These are phyloP conservation scores for Termitomyces eurrhizus DNA, from an alignment of 768 basidiomycete genomes.

Conservation along the genomic window DNA sequence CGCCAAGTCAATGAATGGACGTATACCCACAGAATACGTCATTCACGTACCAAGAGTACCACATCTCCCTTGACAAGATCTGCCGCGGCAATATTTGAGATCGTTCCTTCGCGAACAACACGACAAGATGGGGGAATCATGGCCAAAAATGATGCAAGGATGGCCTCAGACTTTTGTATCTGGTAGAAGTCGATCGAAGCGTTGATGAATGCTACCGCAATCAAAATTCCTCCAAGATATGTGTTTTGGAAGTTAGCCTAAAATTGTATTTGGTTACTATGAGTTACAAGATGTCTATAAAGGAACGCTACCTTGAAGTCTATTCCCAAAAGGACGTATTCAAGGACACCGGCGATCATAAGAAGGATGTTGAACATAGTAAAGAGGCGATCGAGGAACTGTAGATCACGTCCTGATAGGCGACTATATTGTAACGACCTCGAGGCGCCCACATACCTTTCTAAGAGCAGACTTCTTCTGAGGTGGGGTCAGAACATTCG, in stretches of 20 bases:
- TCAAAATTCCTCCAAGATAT: conserved; percentile 68
- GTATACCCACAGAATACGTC: not conserved
- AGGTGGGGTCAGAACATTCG: conserved; percentile 62
- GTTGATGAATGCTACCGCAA: conserved; percentile 64
- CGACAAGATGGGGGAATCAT: conserved; percentile 71
- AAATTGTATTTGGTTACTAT: conserved; percentile 11
- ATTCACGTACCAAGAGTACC: conserved; percentile 48
- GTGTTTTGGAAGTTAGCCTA: conserved; percentile 61
- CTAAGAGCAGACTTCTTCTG: conserved; percentile 62
- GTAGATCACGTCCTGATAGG: conserved; percentile 9
- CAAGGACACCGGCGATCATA: conserved; percentile 61
- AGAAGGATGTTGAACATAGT: conserved; percentile 68
- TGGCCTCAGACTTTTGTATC: conserved; percentile 71
- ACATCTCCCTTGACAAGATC: conserved; percentile 65
- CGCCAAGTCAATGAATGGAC: conserved; percentile 1
- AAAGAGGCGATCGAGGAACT: conserved; percentile 63
- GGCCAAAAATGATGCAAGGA: conserved; percentile 67
- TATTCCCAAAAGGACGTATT: conserved; percentile 61
- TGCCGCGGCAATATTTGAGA: conserved; percentile 53
- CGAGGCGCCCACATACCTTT: conserved; percentile 38
- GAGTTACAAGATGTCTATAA: not conserved
- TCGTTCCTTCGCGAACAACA: conserved; percentile 54
- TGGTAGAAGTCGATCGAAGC: conserved; percentile 71
- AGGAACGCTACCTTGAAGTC: conserved; percentile 44
- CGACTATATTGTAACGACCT: not conserved